Evolutionary conservation across 1,284 basidiomycete genomes (phyloP).

Genomic region (Ganoderma boninense): DNA sequence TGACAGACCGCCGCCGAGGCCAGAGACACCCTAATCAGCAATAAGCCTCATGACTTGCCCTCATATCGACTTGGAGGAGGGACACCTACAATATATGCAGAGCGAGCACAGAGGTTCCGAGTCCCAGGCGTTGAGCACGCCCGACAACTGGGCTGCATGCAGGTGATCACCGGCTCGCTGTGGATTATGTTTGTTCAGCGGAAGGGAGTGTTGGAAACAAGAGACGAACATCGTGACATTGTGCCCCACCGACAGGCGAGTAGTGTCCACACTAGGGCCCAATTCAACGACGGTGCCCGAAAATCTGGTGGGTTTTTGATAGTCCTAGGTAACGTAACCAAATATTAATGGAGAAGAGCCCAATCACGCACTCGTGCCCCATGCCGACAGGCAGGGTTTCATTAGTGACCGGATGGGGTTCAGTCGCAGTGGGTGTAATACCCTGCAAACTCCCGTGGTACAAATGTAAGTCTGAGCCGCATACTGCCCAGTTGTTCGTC

Average conservation of each 20-base stretch:
- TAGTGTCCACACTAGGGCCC: slow-evolving; percentile 37
- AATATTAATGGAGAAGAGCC: too few relatives aligned
- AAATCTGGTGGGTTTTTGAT: slow-evolving; percentile 30
- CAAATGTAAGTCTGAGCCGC: slow-evolving; percentile 42
- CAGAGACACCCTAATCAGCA: slow-evolving; percentile 31
- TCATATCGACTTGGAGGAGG: neutral
- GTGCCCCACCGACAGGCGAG: slow-evolving; percentile 37
- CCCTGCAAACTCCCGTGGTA: slow-evolving; percentile 33
- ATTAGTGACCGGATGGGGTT: slow-evolving; percentile 38
- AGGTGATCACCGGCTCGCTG: slow-evolving; percentile 43
- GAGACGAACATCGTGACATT: slow-evolving; percentile 41
- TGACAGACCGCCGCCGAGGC: slow-evolving; percentile 39
- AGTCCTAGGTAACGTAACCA: neutral
- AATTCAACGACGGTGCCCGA: slow-evolving; percentile 42
- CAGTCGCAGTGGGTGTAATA: slow-evolving; percentile 29
- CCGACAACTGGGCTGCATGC: slow-evolving; percentile 33
- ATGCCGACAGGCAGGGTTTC: slow-evolving; percentile 41
- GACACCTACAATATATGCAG: slow-evolving; percentile 38
- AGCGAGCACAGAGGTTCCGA: slow-evolving; percentile 36
- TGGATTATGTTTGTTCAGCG: too few relatives aligned
- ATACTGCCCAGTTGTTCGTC: slow-evolving; percentile 14
- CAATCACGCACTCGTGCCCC: slow-evolving; percentile 42
- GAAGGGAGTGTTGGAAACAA: neutral
- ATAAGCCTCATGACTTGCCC: neutral
- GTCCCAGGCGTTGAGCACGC: slow-evolving; percentile 13